Evolutionary conservation across 805 yeast genomes (phyloP), one percentile per base, ranked within the genome.

Genomic region (Yamadazyma kitorensis): DNA sequence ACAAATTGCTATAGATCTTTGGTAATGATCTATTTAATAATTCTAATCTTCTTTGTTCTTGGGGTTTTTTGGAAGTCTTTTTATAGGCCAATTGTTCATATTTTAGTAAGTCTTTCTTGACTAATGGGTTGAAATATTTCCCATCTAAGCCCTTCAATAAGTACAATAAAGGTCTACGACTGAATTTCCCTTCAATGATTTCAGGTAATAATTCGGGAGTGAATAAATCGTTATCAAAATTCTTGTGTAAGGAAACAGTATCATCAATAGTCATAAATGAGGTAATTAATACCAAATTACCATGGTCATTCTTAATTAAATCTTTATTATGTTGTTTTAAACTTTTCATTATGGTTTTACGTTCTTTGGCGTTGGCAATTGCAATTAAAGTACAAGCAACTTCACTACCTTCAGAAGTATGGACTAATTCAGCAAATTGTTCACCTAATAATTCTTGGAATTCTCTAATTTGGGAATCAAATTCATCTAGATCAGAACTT

Each of bases 401-500:
- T 49, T 86, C 94, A 31, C 91, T 68, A 47, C 98, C 98, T 58
- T 89, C 97, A 35, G 81, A 82, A 0, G 98, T 91, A 58, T 91
- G 98, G 20, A 89, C 96, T 57, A 91, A 72, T 64, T 91, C 97
- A 13, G 96, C 95, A 57, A 87, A 72, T 57, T 88, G 96, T 53
- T 89, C 97, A 34, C 79, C 75, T 42, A 91, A 66, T 27, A 87
- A 64, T 41, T 88, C 96, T 47, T 88, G 77, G 52, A 91, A 80
- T 35, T 86, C 95, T 47, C 83, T 72, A 38, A 80, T 75, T 57
- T 86, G 91, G 26, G 74, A 71, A 39, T 67, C 72, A 47, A 55
- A 47, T 25, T 43, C 47, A 34, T 64, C 71, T 17, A 61, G 33
- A 35, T 66, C 70, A 29, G 73, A 78, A 41, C 78, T 78, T 43